Percentiles rank a stretch among this genome's conserved stretches.
phyloP scores from a whole-genome alignment of 1,139 yeast species.

The Meyerozyma guilliermondii region DNA sequence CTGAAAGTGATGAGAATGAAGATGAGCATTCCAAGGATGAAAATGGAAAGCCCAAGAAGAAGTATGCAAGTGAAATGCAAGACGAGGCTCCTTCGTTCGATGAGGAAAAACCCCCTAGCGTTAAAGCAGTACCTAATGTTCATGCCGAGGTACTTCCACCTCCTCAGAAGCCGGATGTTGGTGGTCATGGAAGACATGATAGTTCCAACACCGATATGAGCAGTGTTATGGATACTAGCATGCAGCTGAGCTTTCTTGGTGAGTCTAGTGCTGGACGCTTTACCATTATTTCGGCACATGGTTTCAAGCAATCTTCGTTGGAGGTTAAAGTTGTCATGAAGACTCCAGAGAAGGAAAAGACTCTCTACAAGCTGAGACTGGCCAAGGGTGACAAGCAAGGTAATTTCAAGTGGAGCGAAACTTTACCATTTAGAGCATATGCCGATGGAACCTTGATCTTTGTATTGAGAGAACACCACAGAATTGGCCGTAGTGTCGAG shows the following conservation, averaged over 20 bases:
- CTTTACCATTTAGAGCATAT: constrained; percentile 62
- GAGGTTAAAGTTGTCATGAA: constrained; percentile 51
- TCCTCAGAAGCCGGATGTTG: constrained; percentile 27
- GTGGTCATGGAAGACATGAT: constrained; percentile 23
- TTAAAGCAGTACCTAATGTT: constrained; percentile 31
- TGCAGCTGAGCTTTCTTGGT: constrained; percentile 12
- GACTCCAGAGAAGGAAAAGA: constrained; percentile 50
- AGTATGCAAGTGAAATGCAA: constrained; percentile 1
- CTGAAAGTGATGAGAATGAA: neutral
- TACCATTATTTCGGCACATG: constrained; percentile 40
- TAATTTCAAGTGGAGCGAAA: constrained; percentile 56
- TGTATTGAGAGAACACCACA: constrained; percentile 61
- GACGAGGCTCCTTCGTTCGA: constrained; percentile 1
- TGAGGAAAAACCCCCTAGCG: constrained; percentile 11
- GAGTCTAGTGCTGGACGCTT: constrained; percentile 51
- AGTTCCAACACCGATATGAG: constrained; percentile 25
- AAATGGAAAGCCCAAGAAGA: constrained; percentile 1
- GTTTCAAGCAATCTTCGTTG: constrained; percentile 26
- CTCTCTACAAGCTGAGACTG: constrained; percentile 60
- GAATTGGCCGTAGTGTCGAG: constrained; percentile 66
- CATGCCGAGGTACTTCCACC: constrained; percentile 34
- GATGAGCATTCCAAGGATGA: neutral
- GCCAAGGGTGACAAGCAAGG: constrained; percentile 48
- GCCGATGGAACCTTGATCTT: constrained; percentile 56
- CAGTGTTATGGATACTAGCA: constrained; percentile 32